Base-by-base conservation (phyloP, 208 protist species). In the Trypanosomatidae sp. region DNA sequence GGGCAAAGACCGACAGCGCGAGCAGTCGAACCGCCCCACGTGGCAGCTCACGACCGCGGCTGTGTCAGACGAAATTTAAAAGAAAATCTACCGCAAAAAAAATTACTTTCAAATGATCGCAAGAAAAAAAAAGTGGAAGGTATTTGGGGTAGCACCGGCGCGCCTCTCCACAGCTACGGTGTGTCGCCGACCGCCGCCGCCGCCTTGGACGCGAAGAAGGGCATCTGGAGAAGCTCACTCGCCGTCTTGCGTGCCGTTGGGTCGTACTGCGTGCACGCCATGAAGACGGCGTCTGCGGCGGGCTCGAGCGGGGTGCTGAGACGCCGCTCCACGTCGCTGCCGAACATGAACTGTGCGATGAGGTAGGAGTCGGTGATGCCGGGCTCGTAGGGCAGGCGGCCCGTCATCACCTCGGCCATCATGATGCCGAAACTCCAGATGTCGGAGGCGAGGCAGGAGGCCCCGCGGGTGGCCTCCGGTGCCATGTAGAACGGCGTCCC, bases 341-440 rank as follows among this genome's bases (percentile, higher is more conserved):
- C 56, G 59, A 73, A 53, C 58, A 79, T 81, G 39, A 91, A 82
- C 59, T 84, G 81, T 46, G 74, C 53, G 28, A 93, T 80, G 13
- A 78, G 49, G 46, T 85, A 76, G 5, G 80, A 80, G 55, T 77
- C 67, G 53, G 79, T 59, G 53, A 83, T 47, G 13, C 28, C 49
- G 3, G 84, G 65, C 25, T 68, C 50, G 76, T 87, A 95, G 12
- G 90, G 90, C 10, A 91, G 67, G 65, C 44, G 62, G n/a, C 78
- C 77, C 10, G 85, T 91, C 64, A 93, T 75, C 56, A 95, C 71
- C 77, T 93, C 70, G 13, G 81, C 81, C 75, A 92, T 76, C 79
- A 90, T 93, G 58, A 95, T 93, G 41, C 91, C 91, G 59, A 95
- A 95, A 60, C 83, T 90, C 91, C 91, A 95, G 59, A 95, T 90